Evolutionary conservation across 2,329 filamentous ascomycete genomes (phyloP).

Genomic region (Diplodia sapinea): DNA sequence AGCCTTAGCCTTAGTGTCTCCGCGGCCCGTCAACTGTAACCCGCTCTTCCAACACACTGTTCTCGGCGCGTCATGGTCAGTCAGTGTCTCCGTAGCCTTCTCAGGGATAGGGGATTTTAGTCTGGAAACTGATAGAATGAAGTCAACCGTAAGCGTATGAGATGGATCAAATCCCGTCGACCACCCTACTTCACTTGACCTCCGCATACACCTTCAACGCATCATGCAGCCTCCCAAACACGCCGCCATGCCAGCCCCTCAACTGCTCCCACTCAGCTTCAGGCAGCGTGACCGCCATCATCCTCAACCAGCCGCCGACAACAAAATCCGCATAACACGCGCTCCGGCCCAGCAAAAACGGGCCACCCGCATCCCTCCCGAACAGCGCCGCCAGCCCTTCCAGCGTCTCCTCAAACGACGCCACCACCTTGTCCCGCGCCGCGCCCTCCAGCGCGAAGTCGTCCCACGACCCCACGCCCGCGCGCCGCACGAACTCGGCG

Average conservation of each 20-base stretch:
- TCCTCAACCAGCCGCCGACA: conserved; percentile 62
- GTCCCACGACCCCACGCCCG: conserved; percentile 53
- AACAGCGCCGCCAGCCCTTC: conserved; percentile 54
- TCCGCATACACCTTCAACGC: conserved; percentile 41
- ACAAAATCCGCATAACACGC: conserved; percentile 63
- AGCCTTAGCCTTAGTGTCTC: too few relatives aligned
- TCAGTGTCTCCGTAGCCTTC: too few relatives aligned
- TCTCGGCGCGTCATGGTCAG: too few relatives aligned
- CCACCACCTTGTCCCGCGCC: conserved; percentile 47
- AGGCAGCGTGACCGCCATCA: conserved; percentile 52
- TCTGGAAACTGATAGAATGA: too few relatives aligned
- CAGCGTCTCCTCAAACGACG: conserved; percentile 51
- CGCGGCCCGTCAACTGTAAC: too few relatives aligned
- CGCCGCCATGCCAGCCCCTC: conserved; percentile 56
- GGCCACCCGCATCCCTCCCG: conserved; percentile 48
- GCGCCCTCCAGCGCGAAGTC: conserved; percentile 48
- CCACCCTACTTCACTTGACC: conserved; percentile 4
- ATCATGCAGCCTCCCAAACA: conserved; percentile 59
- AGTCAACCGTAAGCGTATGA: too few relatives aligned
- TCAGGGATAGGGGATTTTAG: too few relatives aligned
- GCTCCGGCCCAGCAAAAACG: conserved; percentile 56
- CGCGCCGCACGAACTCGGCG: conserved; percentile 58
- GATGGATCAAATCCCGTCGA: too few relatives aligned
- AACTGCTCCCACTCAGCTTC: conserved; percentile 56
- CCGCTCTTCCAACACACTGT: too few relatives aligned